phyloP scores from a whole-genome alignment of 768 basidiomycete species.

The Clavulina sp. region DNA sequence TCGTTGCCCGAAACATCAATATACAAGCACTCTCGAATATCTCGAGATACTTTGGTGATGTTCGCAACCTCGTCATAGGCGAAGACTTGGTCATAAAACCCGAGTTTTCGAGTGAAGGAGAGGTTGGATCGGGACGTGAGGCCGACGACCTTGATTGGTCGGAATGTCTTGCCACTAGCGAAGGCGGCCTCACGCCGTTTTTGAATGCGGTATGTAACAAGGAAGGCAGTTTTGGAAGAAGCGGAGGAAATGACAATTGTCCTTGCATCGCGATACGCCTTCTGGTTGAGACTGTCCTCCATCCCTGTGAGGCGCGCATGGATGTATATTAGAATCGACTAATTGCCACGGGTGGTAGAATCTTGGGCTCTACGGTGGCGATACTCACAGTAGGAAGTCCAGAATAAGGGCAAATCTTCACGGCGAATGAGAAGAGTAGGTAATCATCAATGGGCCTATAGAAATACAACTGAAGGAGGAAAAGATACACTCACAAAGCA shows the following conservation, averaged over 20 bases:
- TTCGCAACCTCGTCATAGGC: constrained; percentile 33
- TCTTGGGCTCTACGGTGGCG: no score
- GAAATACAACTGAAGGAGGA: neutral
- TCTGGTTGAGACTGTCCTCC: constrained; percentile 46
- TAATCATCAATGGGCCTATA: no score
- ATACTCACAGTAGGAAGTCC: constrained; percentile 64
- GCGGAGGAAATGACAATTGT: constrained; percentile 46
- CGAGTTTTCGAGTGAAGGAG: constrained; percentile 35
- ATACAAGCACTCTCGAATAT: constrained; percentile 32
- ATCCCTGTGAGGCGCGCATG: no score
- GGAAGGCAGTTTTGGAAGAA: constrained; percentile 57
- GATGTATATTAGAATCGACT: no score
- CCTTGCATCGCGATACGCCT: constrained; percentile 30
- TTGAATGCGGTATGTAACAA: constrained; percentile 40
- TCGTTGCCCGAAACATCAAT: constrained; percentile 47
- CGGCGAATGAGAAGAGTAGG: neutral
- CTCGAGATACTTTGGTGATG: constrained; percentile 17
- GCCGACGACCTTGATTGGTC: constrained; percentile 30
- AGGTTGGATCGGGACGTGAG: constrained; percentile 41
- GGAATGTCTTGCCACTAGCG: neutral
- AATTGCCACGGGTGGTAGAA: no score
- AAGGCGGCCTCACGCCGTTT: constrained; percentile 13
- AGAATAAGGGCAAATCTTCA: constrained; percentile 38
- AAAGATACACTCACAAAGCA: constrained; percentile 30
- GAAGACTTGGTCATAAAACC: constrained; percentile 39